Percentiles rank a stretch among this genome's conserved stretches.
phyloP scores from a whole-genome alignment of 2,329 filamentous ascomycete species.

The Graphilbum fragrans region DNA sequence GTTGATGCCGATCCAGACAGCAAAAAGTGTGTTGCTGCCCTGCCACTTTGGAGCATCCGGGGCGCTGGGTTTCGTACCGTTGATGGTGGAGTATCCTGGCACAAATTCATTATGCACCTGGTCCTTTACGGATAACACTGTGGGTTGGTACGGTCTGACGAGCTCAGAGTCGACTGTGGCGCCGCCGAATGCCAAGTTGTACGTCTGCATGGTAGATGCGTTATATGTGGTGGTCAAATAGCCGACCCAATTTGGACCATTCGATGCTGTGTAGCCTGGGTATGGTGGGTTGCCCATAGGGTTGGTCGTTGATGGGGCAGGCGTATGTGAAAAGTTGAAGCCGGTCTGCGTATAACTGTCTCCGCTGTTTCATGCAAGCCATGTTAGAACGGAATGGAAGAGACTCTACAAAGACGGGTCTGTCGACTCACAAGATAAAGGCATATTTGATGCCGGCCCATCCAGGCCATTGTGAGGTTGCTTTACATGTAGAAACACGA shows the following conservation, averaged over 20 bases:
- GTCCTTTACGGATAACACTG: conserved; percentile 37
- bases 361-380: conserved; percentile 5
- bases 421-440: conserved; percentile 7
- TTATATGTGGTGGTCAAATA: conserved; percentile 30
- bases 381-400: too few relatives aligned
- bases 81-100: conserved; percentile 14
- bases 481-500: conserved; percentile 1
- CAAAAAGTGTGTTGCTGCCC: conserved; percentile 29
- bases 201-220: conserved; percentile 26
- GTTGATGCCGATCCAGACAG: conserved; percentile 42
- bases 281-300: conserved; percentile 49
- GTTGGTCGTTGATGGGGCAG: conserved; percentile 37
- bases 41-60: conserved; percentile 25
- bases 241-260: conserved; percentile 36
- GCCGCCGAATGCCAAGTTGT: conserved; percentile 39
- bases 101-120: conserved; percentile 31
- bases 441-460: conserved; percentile 3
- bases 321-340: conserved; percentile 33
- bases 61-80: conserved; percentile 6
- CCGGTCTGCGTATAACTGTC: conserved; percentile 20
- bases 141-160: conserved; percentile 32
- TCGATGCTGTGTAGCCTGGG: conserved; percentile 32
- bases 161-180: conserved; percentile 36
- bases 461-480: conserved; percentile 7
- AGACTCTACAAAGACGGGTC: too few relatives aligned